These are phyloP conservation scores for Suillus tomentosus DNA, from an alignment of 768 basidiomycete species.

Conservation along the genomic window DNA sequence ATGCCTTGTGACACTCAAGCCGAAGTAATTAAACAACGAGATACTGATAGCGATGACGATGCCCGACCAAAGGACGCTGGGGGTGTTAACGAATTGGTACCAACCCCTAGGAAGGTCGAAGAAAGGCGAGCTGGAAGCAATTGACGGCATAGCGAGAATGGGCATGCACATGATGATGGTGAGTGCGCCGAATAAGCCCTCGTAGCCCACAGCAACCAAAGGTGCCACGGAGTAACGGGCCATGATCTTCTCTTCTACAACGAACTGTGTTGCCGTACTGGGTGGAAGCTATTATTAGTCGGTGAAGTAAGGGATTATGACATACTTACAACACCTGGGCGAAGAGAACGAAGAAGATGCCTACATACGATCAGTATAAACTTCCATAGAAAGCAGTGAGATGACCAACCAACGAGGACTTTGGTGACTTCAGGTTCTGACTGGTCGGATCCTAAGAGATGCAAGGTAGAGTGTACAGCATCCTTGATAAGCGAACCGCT, in stretches of 20 bases:
- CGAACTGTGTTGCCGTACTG: constrained; percentile 90
- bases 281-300: constrained; percentile 15
- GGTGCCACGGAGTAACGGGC: constrained; percentile 82
- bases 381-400: constrained; percentile 19
- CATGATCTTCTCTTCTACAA: constrained; percentile 97
- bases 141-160: constrained; percentile 68
- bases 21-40: constrained; percentile 85
- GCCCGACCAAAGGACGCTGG: constrained; percentile 66
- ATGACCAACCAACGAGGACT: constrained; percentile 65
- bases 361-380: constrained; percentile 40
- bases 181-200: constrained; percentile 88
- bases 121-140: constrained; percentile 64
- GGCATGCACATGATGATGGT: constrained; percentile 82
- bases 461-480: constrained; percentile 33
- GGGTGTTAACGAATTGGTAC: constrained; percentile 83
- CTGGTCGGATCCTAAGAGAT: constrained; percentile 26
- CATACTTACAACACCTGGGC: constrained; percentile 87
- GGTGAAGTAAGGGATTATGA: neutral
- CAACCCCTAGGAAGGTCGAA: constrained; percentile 92
- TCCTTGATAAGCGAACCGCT: constrained; percentile 89
- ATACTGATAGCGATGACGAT: constrained; percentile 78
- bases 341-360: constrained; percentile 89
- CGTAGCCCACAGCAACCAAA: constrained; percentile 90
- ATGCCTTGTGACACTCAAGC: constrained; percentile 87
- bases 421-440: constrained; percentile 62